Evolutionary conservation across 1,284 basidiomycete species (phyloP).

Genomic region (Sanghuangporus baumii): DNA sequence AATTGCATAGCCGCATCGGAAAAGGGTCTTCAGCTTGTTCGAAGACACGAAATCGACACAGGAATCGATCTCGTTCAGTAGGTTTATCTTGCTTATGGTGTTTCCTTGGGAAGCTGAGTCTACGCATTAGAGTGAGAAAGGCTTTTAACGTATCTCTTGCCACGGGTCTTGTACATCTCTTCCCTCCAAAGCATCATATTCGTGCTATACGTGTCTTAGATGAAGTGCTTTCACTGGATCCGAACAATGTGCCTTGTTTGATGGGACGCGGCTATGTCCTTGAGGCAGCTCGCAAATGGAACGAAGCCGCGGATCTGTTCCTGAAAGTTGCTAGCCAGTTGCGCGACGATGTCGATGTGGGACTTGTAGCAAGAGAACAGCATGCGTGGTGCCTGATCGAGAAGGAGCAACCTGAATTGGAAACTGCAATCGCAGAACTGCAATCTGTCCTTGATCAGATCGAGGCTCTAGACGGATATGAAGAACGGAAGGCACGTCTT

Average conservation of each 20-base stretch:
- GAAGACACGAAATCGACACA: conserved; percentile 50
- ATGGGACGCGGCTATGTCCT: conserved; percentile 76
- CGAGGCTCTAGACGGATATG: conserved; percentile 47
- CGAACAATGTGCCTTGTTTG: conserved; percentile 60
- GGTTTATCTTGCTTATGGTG: conserved; percentile 21
- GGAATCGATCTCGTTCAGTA: conserved; percentile 53
- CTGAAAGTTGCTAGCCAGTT: conserved; percentile 40
- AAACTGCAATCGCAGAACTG: conserved; percentile 49
- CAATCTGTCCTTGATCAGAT: conserved; percentile 53
- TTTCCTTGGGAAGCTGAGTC: conserved; percentile 1
- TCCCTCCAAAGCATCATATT: conserved; percentile 85
- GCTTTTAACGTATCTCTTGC: conserved; percentile 64
- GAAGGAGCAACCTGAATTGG: conserved; percentile 38
- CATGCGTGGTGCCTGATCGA: conserved; percentile 82
- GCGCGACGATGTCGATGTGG: conserved; percentile 41
- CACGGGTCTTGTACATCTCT: conserved; percentile 78
- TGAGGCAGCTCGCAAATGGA: conserved; percentile 63
- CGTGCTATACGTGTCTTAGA: conserved; percentile 74
- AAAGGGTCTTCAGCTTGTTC: conserved; percentile 57
- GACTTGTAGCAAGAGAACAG: conserved; percentile 77
- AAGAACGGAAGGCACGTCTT: conserved; percentile 65
- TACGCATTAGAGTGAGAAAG: conserved; percentile 42
- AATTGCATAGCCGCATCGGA: conserved; percentile 71
- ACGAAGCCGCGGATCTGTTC: conserved; percentile 64
- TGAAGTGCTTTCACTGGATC: conserved; percentile 58